Base-by-base conservation (phyloP, 73 alveolate genomes). In the Stentor roeselii region DNA sequence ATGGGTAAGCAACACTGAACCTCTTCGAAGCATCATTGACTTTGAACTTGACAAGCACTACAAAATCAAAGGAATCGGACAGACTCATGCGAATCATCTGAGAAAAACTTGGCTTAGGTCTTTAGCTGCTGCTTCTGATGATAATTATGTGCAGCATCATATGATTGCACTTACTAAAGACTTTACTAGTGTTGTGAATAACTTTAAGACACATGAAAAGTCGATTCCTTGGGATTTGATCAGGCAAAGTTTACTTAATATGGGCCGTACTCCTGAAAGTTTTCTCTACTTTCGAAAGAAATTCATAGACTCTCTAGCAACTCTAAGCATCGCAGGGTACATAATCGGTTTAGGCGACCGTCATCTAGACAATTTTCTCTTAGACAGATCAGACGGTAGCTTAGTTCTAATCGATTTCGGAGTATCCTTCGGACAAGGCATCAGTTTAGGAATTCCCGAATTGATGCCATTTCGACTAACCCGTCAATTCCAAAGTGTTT, bases 291-390 rank as follows among this genome's bases (percentile, higher is more conserved):
- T 90, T 75, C 91, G 98, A 90, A 95, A 93, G 41, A 86, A 91
- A 82, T 96, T 97, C 82, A 87, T 96, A 30, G 94, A 95, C 75
- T 91, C 95, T 77, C 93, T 94, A 84, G 97, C 99, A 32, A 94
- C 97, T 3, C 87, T 96, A 50, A 94, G 98, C 59, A 91, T 96
- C 3, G 92, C 98, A 2, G 95, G 98, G 59, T 97, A 97, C 86
- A 92, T 97, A 42, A 87, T 97, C 58, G 99, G 99, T 34, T 95
- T 97, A n/a, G 99, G 99, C 0, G 99, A 97, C 91, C 90, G 99
- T 60, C 99, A 97, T 96, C 88, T 97, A 82, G 99, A 97, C 82
- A 97, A 97, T 91, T 96, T 96, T 93, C 86, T 97, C 60, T 90
- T 97, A 42, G 96, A 96, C 87, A 90, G 93, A 30, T 86, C 92